Conservation (phyloP, 2,329 filamentous ascomycete species). For the Lachnellula willkommii region DNA sequence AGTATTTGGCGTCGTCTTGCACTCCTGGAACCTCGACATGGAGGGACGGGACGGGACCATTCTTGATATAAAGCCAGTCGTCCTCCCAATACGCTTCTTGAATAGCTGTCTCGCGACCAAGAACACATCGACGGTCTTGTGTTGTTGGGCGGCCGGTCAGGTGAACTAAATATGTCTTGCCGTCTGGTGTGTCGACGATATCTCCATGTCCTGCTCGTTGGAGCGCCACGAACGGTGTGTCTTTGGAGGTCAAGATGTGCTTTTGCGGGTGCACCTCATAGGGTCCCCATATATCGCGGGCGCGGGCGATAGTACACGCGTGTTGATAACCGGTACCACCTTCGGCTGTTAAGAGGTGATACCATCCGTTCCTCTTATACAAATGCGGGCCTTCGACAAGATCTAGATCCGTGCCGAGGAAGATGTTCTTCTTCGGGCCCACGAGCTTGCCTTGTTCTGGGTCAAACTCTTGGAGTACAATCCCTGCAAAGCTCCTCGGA, state of each 20-base stretch:
- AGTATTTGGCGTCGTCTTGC: conserved; percentile 45
- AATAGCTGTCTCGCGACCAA: conserved; percentile 52
- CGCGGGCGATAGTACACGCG: conserved; percentile 53
- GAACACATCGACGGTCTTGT: conserved; percentile 46
- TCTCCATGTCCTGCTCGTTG: conserved; percentile 51
- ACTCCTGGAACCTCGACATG: conserved; percentile 45
- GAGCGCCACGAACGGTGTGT: conserved; percentile 43
- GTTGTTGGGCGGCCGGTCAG: conserved; percentile 47
- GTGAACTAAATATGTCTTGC: conserved; percentile 50
- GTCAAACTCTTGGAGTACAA: conserved; percentile 54
- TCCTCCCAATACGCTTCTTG: conserved; percentile 58
- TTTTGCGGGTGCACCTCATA: conserved; percentile 57
- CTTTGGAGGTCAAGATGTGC: conserved; percentile 49
- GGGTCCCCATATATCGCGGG: conserved; percentile 51
- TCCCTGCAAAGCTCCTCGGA: conserved; percentile 48
- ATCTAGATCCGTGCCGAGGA: conserved; percentile 43
- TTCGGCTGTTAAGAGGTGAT: conserved; percentile 56
- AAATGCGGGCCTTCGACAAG: conserved; percentile 52
- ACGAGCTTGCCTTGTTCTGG: conserved; percentile 39
- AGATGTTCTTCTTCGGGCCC: conserved; percentile 39
- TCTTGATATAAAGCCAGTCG: conserved; percentile 58
- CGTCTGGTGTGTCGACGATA: conserved; percentile 49
- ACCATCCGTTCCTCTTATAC: conserved; percentile 53
- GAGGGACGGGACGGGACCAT: conserved; percentile 50
- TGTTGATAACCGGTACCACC: conserved; percentile 58